A percentile compares a stretch with the other conserved stretches of the same genome.
phyloP scores from a whole-genome alignment of 2,329 filamentous ascomycete species.

The Coniochaeta hoffmannii region DNA sequence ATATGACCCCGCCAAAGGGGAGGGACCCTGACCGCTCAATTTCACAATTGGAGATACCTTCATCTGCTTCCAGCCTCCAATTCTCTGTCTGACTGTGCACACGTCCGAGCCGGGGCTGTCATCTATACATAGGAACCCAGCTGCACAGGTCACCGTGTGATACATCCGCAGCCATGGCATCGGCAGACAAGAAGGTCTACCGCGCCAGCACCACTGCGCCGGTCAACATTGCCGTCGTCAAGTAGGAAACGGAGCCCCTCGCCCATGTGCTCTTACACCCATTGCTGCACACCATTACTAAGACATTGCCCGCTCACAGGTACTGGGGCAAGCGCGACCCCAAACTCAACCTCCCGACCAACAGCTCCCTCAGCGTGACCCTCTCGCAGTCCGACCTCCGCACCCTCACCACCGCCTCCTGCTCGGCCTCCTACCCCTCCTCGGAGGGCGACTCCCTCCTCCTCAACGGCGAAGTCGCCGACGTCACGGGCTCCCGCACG shows the following conservation, averaged over 20 bases:
- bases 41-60: not conserved
- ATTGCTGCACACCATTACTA: no score
- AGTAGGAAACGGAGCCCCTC: slow-evolving; percentile 56
- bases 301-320: slow-evolving; percentile 19
- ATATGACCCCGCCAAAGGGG: not conserved
- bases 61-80: not conserved
- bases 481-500: slow-evolving; percentile 82
- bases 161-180: slow-evolving; percentile 12
- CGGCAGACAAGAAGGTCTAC: slow-evolving; percentile 56
- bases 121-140: not conserved
- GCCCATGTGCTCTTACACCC: slow-evolving; percentile 15
- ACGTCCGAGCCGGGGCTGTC: no score
- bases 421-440: slow-evolving; percentile 60
- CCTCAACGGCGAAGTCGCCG: slow-evolving; percentile 76
- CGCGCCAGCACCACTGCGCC: slow-evolving; percentile 93
- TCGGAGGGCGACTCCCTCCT: slow-evolving; percentile 61
- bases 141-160: not conserved
- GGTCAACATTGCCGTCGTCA: slow-evolving; percentile 97
- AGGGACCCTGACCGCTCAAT: not conserved
- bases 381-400: slow-evolving; percentile 90
- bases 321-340: slow-evolving; percentile 97
- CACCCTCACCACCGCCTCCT: slow-evolving; percentile 92
- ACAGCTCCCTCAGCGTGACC: slow-evolving; percentile 94
- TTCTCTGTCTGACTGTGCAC: not conserved
- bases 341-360: slow-evolving; percentile 92